These are phyloP conservation scores for Parachaetomium inaequale DNA, from an alignment of 495 filamentous ascomycete species.

Conservation along the genomic window DNA sequence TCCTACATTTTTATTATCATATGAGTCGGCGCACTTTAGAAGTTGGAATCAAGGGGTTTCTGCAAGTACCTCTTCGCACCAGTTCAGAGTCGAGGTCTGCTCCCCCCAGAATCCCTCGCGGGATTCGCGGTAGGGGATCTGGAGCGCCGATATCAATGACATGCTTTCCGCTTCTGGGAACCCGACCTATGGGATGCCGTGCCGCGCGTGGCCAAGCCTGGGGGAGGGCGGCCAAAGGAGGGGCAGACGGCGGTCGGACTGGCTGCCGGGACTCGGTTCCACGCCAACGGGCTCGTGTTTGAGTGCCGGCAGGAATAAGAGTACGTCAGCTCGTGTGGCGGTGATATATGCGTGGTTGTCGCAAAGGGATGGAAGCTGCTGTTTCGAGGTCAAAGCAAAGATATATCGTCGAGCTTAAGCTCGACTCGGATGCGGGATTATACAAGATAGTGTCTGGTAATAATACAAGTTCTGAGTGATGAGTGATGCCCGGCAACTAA, in stretches of 20 bases:
- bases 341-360: background rate
- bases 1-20: slow-evolving; percentile 29
- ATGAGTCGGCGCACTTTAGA: background rate
- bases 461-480: background rate
- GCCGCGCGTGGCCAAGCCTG: background rate
- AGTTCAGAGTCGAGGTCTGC: slow-evolving; percentile 86
- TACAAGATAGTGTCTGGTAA: background rate
- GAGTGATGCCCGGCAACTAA: background rate
- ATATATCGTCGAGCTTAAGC: too few relatives aligned
- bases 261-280: too few relatives aligned
- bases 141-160: slow-evolving; percentile 21
- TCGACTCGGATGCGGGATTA: background rate
- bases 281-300: background rate
- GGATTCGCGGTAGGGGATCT: slow-evolving; percentile 65
- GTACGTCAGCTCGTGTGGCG: background rate
- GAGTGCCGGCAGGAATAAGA: background rate
- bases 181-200: slow-evolving; percentile 7
- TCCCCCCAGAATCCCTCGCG: slow-evolving; percentile 76
- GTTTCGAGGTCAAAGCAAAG: background rate
- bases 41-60: background rate
- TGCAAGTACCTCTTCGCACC: slow-evolving; percentile 77
- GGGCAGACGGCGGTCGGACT: background rate
- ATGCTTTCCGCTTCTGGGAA: background rate
- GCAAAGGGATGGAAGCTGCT: background rate
- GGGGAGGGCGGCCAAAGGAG: background rate